Evolutionary conservation across 2,329 filamentous ascomycete species (phyloP), one percentile per base, ranked within the genome.

Genomic region (Diplodia scrobiculata): DNA sequence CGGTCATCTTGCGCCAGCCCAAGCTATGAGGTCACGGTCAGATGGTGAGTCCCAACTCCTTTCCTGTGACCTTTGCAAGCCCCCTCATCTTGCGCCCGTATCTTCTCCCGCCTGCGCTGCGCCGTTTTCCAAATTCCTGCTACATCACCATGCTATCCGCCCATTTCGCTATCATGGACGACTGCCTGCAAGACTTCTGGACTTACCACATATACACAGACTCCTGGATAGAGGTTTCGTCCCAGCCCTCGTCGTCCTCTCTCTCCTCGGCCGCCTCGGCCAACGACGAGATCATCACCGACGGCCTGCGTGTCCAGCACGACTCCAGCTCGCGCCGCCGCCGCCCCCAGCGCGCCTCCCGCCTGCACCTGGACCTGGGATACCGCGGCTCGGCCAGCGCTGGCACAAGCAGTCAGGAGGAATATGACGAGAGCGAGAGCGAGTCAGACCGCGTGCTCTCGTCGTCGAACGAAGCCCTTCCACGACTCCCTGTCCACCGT

Each of bases 151-250:
- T 52, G 32, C 47, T 47, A 21, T 29, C 58, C 14, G 17, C 27
- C 27, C 58, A 36, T 14, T 63, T 51, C 59, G 50, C 50, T 9
- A 45, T 27, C 64, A 66, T 66, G 65, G 65, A 66, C 47, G 65
- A 66, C 48, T 66, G 47, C 29, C 50, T 55, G n/a, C 65, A 54
- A 63, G 58, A 66, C 65, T 66, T 66, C 29, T 63, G 58, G 54
- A 66, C 65, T 66, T 66, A 66, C 48, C 55, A 63, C 5, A 55
- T 66, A 14, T 63, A 62, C 38, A 62, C 65, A 62, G 95, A 98
- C 81, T 97, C 95, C 9, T 99, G 95, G 95, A 87, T 98, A 72
- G 94, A 99, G 77, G 88, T 99, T 68, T 87, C 90, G 54, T 97
- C 94, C 3, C 91, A 95, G 72, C 92, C 94, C 7, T 97, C 94